Evolutionary conservation across 441 rosid species (phyloP).

Genomic region (Raphanus hybrid): DNA sequence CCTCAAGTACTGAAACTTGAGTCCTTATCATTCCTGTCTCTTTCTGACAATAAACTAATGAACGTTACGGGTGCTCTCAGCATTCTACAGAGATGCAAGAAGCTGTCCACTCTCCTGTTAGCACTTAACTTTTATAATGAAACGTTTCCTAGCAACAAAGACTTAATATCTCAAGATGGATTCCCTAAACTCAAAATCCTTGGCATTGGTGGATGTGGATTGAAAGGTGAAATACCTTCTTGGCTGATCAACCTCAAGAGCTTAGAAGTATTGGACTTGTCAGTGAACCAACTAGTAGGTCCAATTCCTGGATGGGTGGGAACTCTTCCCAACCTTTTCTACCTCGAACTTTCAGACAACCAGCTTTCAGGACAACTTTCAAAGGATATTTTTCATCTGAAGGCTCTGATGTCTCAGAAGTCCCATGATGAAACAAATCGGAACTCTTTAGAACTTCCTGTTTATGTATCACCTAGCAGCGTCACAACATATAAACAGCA

Average conservation of each 20-base stretch:
- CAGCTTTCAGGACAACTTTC: slow-evolving; percentile 2
- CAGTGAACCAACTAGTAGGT: slow-evolving; percentile 1
- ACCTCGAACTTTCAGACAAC: not conserved
- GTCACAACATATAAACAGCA: not conserved
- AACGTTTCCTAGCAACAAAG: not conserved
- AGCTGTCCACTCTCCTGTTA: not conserved
- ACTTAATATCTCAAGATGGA: not conserved
- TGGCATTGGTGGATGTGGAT: not conserved
- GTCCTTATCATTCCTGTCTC: not conserved
- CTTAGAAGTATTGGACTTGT: not conserved
- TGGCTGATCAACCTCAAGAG: not conserved
- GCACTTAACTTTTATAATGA: not conserved
- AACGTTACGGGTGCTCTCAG: not conserved
- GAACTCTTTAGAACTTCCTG: not conserved
- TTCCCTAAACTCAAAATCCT: not conserved
- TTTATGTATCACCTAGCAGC: not conserved
- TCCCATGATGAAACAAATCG: not conserved
- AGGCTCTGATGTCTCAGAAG: not conserved
- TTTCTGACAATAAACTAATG: not conserved
- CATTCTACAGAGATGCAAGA: not conserved
- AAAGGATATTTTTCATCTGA: not conserved
- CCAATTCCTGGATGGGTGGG: not conserved
- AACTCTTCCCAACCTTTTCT: not conserved
- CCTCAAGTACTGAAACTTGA: not conserved
- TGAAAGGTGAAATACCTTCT: not conserved